Evolutionary conservation across 495 filamentous ascomycete species (phyloP), one percentile per base, ranked within the genome.

Genomic region (Xylaria longipes): DNA sequence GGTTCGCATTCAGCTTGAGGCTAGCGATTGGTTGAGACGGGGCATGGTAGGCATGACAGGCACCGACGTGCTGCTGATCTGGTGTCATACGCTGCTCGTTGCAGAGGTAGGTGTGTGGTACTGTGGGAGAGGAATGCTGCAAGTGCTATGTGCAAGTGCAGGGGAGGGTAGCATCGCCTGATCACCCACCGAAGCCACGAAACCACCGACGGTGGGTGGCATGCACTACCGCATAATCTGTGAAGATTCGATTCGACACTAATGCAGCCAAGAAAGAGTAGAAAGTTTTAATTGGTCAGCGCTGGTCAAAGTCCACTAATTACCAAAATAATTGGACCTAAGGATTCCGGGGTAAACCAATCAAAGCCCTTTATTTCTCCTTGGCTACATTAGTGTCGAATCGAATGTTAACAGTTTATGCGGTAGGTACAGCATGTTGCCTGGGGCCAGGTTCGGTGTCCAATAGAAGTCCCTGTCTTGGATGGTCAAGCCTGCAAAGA

Each of bases 1-100:
- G 27, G 62, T 65, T 65, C 43, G 63, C 63, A 65, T 65, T 65
- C 63, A 65, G 63, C 63, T 52, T 8, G 43, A 52, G 63, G 43
- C 41, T 33, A 29, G 29, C 41, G 45, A 67, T 41, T 67, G 65
- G 48, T 43, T 22, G 33, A 43, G 37, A 41, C 60, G 22, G 57
- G 3, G 22, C 37, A 27, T 27, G 46, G n/a, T n/a, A 48, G 20
- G 20, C 45, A 22, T 37, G 56, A 31, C 20, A 22, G 54, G 54
- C 54, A 57, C 27, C 54, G 54, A 37, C 60, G 60, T 37, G 22
- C 60, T 63, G 60, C 60, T 63, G 22, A 41, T 35, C 48, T 20
- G 65, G 65, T 54, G 64, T 54, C 43, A 48, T 67, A 39, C 22
- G 12, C 56, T 60, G 56, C 56, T 37, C 12, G 56, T 25, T 17